phyloP scores from a whole-genome alignment of 805 yeast species.

The Yarrowia osloensis region DNA sequence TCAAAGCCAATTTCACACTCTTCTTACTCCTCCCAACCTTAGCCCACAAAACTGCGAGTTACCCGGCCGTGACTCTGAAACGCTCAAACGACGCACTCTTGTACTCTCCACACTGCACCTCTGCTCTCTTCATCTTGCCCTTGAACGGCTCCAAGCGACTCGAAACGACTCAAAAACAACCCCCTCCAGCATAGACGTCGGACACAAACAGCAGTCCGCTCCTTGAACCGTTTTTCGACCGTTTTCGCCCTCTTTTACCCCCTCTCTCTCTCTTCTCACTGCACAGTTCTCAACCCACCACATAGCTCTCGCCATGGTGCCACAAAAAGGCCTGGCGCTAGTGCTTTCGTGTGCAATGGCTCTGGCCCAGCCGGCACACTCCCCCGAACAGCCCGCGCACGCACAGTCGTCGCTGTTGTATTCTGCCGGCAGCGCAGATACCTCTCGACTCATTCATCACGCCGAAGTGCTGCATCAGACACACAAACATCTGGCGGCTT shows the following conservation, averaged over 20 bases:
- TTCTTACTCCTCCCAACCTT: constrained; percentile 20
- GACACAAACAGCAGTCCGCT: not conserved
- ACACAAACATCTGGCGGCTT: constrained; percentile 16
- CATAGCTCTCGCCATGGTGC: constrained; percentile 22
- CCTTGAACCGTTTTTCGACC: not conserved
- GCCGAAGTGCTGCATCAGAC: constrained; percentile 26
- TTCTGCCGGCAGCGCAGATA: constrained; percentile 30
- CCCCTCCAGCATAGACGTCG: not conserved
- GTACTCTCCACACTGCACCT: constrained; percentile 8
- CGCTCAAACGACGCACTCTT: constrained; percentile 28
- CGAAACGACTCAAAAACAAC: not conserved
- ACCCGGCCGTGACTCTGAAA: constrained; percentile 20
- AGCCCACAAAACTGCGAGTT: not conserved
- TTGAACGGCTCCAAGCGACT: not conserved
- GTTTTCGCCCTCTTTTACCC: not conserved
- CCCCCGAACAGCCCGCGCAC: not conserved
- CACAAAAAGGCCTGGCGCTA: constrained; percentile 30
- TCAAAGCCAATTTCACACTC: not conserved
- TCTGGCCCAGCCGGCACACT: constrained; percentile 22
- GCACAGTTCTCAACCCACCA: not conserved
- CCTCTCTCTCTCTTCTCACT: not conserved
- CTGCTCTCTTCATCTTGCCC: not conserved
- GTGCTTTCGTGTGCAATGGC: constrained; percentile 22
- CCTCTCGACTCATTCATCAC: constrained; percentile 22
- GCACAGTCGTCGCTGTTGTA: constrained; percentile 21